These are phyloP conservation scores for Fagus crenata DNA, from an alignment of 306 rosid genomes.

Conservation along the genomic window DNA sequence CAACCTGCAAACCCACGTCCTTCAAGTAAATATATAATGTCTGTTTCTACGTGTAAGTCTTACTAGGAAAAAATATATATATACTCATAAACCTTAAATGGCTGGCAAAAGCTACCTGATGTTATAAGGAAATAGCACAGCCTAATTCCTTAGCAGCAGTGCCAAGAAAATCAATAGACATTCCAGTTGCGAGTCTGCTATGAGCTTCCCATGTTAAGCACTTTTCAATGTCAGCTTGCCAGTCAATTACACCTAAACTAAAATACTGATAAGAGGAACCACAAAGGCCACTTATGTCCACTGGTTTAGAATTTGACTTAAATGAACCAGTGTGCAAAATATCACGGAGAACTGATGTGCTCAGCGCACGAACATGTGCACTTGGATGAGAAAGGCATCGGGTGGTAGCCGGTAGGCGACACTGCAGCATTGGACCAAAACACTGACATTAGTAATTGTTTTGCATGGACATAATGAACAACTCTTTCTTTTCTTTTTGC, in stretches of 20 bases:
- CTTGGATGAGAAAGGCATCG: conserved; percentile 92
- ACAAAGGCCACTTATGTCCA: conserved; percentile 43
- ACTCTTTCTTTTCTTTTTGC: background rate
- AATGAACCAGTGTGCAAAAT: conserved; percentile 62
- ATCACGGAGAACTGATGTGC: conserved; percentile 91
- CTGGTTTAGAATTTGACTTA: conserved; percentile 48
- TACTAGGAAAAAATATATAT: conserved; percentile 21
- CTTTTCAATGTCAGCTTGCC: conserved; percentile 81
- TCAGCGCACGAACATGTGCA: conserved; percentile 81
- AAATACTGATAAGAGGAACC: conserved; percentile 54
- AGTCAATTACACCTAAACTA: conserved; percentile 59
- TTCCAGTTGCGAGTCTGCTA: conserved; percentile 63
- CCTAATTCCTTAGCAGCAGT: conserved; percentile 82
- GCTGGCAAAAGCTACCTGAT: conserved; percentile 27
- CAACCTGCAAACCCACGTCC: conserved; percentile 8
- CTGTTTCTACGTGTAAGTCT: conserved; percentile 26
- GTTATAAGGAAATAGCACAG: conserved; percentile 63
- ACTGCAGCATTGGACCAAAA: conserved; percentile 52
- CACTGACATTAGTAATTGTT: background rate
- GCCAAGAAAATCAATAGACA: conserved; percentile 64
- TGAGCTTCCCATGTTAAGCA: conserved; percentile 93
- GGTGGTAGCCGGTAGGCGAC: conserved; percentile 78
- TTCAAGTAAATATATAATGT: conserved; percentile 21
- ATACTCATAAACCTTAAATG: conserved; percentile 38
- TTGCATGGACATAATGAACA: background rate